phyloP scores from a whole-genome alignment of 2,329 filamentous ascomycete species.

The Talaromyces islandicus region DNA sequence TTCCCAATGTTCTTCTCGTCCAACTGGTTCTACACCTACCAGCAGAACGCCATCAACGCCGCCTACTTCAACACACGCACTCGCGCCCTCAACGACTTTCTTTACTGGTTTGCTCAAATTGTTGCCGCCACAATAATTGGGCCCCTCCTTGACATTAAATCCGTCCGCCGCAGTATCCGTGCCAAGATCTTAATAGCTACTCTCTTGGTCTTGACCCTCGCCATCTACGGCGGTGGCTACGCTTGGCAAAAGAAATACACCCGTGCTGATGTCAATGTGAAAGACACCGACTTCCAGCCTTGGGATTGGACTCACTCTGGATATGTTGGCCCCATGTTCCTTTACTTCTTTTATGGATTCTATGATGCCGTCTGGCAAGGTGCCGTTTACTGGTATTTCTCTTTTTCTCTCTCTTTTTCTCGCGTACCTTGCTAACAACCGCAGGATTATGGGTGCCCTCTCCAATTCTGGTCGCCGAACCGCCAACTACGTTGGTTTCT shows the following conservation, averaged over 20 bases:
- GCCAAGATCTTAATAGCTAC: conserved; percentile 53
- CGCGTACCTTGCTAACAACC: neutral
- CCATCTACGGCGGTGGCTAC: conserved; percentile 66
- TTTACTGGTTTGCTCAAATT: conserved; percentile 66
- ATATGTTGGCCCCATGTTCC: conserved; percentile 16
- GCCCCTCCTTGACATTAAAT: conserved; percentile 53
- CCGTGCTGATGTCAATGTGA: neutral
- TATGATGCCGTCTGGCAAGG: conserved; percentile 72
- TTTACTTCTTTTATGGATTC: conserved; percentile 54
- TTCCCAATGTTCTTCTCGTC: conserved; percentile 65
- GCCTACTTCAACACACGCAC: conserved; percentile 60
- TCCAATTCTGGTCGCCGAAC: conserved; percentile 82
- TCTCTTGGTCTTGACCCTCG: conserved; percentile 57
- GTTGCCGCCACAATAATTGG: conserved; percentile 61
- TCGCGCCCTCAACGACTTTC: conserved; percentile 57
- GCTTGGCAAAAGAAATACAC: conserved; percentile 21
- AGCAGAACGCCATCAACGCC: conserved; percentile 59
- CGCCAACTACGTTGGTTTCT: conserved; percentile 78
- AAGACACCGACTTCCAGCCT: neutral
- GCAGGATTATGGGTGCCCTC: conserved; percentile 72
- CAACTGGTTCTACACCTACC: conserved; percentile 58
- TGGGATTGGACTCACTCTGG: conserved; percentile 15
- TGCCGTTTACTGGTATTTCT: conserved; percentile 66
- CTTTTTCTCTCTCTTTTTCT: neutral
- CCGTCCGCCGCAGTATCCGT: conserved; percentile 52